Conservation (phyloP, 192 early-diverging fungal species). For the Coemansia sp. region DNA sequence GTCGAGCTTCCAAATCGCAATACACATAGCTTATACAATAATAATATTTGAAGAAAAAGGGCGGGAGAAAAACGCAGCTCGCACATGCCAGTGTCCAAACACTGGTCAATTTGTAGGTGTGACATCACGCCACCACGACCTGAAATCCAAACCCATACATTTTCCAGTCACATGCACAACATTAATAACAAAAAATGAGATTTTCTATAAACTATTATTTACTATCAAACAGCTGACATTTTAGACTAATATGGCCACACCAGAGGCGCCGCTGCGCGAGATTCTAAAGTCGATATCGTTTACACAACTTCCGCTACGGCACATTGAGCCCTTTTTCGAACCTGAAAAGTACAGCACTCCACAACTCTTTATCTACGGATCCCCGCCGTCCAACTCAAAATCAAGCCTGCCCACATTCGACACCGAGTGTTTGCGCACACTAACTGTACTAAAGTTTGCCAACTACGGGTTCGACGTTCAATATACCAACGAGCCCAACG, state of each 20-base stretch:
- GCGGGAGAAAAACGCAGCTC: neutral
- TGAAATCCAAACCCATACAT: neutral
- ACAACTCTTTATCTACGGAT: slow-evolving; percentile 28
- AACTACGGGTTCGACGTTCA: slow-evolving; percentile 33
- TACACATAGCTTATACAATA: slow-evolving; percentile 26
- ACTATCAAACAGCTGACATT: neutral
- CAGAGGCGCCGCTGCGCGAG: slow-evolving; percentile 49
- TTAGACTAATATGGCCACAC: slow-evolving; percentile 36
- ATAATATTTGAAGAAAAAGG: slow-evolving; percentile 1
- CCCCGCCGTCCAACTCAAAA: neutral
- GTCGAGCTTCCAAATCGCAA: slow-evolving; percentile 26
- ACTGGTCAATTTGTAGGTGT: neutral
- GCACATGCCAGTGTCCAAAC: neutral
- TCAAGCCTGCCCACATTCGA: slow-evolving; percentile 25
- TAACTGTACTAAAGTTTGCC: slow-evolving; percentile 33
- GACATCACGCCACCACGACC: neutral
- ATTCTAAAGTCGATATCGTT: slow-evolving; percentile 48
- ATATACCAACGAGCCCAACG: slow-evolving; percentile 32
- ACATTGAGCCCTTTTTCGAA: slow-evolving; percentile 31
- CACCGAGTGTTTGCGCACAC: slow-evolving; percentile 23
- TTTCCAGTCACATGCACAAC: neutral
- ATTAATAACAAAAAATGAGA: neutral
- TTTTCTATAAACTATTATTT: neutral
- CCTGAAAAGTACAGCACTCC: slow-evolving; percentile 15
- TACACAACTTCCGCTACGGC: slow-evolving; percentile 36